Percentiles rank a stretch among this genome's conserved stretches.
phyloP scores from a whole-genome alignment of 140 eudicot species.

The Anethum foeniculum region DNA sequence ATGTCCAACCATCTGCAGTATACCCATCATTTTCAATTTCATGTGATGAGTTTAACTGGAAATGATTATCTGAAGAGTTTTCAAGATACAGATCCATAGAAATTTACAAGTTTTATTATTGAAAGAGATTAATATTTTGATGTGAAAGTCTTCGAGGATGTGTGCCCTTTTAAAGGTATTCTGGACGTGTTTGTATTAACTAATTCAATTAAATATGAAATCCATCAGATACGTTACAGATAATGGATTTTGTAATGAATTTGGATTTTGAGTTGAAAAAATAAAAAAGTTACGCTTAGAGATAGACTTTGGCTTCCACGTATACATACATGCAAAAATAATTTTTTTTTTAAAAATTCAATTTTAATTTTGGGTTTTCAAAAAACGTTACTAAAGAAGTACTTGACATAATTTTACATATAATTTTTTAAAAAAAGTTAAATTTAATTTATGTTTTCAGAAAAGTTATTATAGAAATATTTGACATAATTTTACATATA shows the following conservation, averaged over 20 bases:
- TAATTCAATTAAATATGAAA: neutral
- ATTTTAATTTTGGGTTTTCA: too few relatives aligned
- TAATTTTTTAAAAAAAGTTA: too few relatives aligned
- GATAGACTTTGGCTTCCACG: too few relatives aligned
- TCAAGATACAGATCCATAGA: neutral
- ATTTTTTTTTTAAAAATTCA: too few relatives aligned
- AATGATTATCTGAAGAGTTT: neutral
- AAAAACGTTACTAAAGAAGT: too few relatives aligned
- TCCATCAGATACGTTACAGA: neutral
- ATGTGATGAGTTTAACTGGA: neutral
- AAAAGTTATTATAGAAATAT: too few relatives aligned
- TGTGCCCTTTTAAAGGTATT: neutral
- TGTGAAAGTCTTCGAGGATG: neutral
- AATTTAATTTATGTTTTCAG: too few relatives aligned
- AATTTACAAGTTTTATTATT: neutral
- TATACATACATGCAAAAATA: too few relatives aligned
- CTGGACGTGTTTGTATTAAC: neutral
- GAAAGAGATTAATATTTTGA: neutral
- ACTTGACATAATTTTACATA: too few relatives aligned
- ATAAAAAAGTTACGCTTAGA: too few relatives aligned
- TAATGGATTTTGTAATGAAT: neutral
- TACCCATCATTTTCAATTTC: neutral
- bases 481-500: too few relatives aligned
- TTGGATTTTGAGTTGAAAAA: too few relatives aligned
- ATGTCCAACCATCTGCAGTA: neutral